Evolutionary conservation across 2,329 filamentous ascomycete species (phyloP).

Genomic region (Aureobasidium sp.): DNA sequence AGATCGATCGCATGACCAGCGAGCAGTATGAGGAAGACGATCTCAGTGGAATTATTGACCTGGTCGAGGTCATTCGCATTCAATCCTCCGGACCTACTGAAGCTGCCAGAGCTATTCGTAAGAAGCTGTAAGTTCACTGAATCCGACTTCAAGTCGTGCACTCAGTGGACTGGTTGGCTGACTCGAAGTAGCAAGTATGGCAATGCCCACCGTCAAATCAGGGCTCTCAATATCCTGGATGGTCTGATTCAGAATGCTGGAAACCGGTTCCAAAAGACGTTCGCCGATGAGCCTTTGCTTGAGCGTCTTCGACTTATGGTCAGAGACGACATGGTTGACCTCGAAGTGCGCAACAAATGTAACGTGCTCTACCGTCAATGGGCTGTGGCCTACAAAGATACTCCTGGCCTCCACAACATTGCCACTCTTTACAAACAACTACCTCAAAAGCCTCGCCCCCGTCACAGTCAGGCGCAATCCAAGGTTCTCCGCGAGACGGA

Average conservation of each 20-base stretch:
- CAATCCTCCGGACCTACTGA: conserved; percentile 81
- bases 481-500: conserved; percentile 77
- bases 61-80: conserved; percentile 88
- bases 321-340: conserved; percentile 76
- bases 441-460: conserved; percentile 57
- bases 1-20: conserved; percentile 82
- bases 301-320: conserved; percentile 85
- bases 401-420: conserved; percentile 71
- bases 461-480: conserved; percentile 52
- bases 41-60: conserved; percentile 81
- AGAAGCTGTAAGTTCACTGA: conserved; percentile 65
- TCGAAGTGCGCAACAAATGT: conserved; percentile 81
- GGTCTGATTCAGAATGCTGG: conserved; percentile 93
- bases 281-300: conserved; percentile 84
- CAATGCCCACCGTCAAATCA: conserved; percentile 82
- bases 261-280: conserved; percentile 73
- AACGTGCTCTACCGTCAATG: conserved; percentile 80
- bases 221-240: conserved; percentile 82
- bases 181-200: conserved; percentile 74
- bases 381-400: conserved; percentile 74
- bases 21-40: conserved; percentile 89
- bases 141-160: not conserved
- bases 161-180: not conserved
- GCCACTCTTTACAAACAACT: conserved; percentile 69
- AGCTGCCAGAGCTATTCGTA: conserved; percentile 83